Conservation (phyloP, 192 early-diverging fungal species). For the Coemansia sp. region DNA sequence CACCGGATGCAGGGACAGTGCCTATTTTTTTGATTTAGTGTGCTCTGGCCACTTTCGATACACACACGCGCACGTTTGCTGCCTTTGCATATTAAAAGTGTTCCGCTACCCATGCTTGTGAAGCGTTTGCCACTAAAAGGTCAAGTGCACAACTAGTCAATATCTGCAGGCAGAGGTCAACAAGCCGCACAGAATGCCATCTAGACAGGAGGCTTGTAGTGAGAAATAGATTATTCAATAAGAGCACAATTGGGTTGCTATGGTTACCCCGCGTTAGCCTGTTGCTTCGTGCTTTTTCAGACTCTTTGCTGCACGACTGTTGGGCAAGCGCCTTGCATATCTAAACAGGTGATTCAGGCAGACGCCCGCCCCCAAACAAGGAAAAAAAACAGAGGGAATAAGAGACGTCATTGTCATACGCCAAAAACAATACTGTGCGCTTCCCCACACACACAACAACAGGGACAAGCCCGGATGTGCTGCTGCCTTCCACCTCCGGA, state of each 20-base stretch:
- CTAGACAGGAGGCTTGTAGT: neutral
- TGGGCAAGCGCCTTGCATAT: constrained; percentile 4
- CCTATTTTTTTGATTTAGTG: too few species aligned
- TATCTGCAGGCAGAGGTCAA: neutral
- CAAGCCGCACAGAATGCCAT: neutral
- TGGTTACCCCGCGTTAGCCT: neutral
- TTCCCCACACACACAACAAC: neutral
- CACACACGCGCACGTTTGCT: too few species aligned
- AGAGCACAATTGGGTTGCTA: neutral
- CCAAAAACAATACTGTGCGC: neutral
- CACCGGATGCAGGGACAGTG: neutral
- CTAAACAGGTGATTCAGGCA: neutral
- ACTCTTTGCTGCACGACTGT: neutral
- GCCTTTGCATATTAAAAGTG: too few species aligned
- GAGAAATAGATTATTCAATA: neutral
- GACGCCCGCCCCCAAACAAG: neutral
- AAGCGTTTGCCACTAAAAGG: too few species aligned
- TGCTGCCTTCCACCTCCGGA: constrained; percentile 2
- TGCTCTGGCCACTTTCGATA: too few species aligned
- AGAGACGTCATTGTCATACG: neutral
- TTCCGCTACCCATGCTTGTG: too few species aligned
- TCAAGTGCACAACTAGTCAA: too few species aligned
- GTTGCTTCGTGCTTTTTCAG: too few species aligned
- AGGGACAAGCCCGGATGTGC: constrained; percentile 1
- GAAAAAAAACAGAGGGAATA: neutral